A percentile compares a stretch with the other conserved stretches of the same genome.
These are phyloP conservation scores for Strombidium stylifer DNA, from an alignment of 73 alveolate genomes.

Conservation along the genomic window DNA sequence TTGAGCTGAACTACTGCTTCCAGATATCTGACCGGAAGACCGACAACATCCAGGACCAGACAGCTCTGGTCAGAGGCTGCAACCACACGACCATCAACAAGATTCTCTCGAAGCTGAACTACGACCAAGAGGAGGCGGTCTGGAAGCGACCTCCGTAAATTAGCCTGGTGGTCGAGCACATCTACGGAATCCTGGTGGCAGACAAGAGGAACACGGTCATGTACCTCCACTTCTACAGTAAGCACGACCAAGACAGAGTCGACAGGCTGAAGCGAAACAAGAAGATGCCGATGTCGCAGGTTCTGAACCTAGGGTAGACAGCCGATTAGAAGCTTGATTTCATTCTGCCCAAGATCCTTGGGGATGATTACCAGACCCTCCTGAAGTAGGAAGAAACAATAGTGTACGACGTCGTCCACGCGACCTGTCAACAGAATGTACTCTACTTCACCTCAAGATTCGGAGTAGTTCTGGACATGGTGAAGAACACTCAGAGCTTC, in stretches of 20 bases:
- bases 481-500: slow-evolving; percentile 73
- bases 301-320: slow-evolving; percentile 39
- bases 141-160: slow-evolving; percentile 75
- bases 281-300: slow-evolving; percentile 18
- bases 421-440: slow-evolving; percentile 71
- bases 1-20: slow-evolving; percentile 57
- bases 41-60: slow-evolving; percentile 49
- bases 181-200: slow-evolving; percentile 72
- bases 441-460: slow-evolving; percentile 79
- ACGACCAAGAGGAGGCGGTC: slow-evolving; percentile 36
- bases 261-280: not conserved
- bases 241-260: slow-evolving; percentile 15
- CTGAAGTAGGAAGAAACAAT: slow-evolving; percentile 25
- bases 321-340: slow-evolving; percentile 35
- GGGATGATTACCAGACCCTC: slow-evolving; percentile 28
- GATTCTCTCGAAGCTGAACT: slow-evolving; percentile 43
- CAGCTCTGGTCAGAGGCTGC: slow-evolving; percentile 55
- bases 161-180: slow-evolving; percentile 67
- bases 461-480: slow-evolving; percentile 85
- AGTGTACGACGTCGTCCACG: slow-evolving; percentile 56
- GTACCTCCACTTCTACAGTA: slow-evolving; percentile 59
- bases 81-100: slow-evolving; percentile 28
- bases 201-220: slow-evolving; percentile 73
- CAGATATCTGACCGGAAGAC: not conserved
- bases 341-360: slow-evolving; percentile 48